Evolutionary conservation across 768 basidiomycete genomes (phyloP).

Genomic region (Dacryopinax spathularia): DNA sequence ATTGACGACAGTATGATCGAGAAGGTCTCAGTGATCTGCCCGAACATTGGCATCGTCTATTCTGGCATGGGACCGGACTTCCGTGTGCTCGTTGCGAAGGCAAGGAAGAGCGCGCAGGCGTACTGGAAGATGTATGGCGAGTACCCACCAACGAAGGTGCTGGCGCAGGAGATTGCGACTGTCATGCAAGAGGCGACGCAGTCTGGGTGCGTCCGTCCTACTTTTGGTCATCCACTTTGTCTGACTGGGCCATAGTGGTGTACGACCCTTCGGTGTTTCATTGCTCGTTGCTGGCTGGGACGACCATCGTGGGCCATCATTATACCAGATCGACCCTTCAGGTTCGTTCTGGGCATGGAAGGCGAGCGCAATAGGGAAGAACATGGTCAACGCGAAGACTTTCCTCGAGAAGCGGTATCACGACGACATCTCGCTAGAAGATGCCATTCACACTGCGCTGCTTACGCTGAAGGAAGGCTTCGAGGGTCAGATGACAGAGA

Average conservation of each 20-base stretch:
- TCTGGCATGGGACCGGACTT: slow-evolving; percentile 99
- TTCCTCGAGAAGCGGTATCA: slow-evolving; percentile 99
- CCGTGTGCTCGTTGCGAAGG: slow-evolving; percentile 81
- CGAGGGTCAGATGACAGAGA: slow-evolving; percentile 99
- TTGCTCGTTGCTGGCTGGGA: slow-evolving; percentile 97
- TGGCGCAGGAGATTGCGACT: slow-evolving; percentile 94
- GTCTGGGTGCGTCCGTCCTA: slow-evolving; percentile 56
- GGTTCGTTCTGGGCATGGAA: slow-evolving; percentile 99
- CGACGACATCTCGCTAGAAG: slow-evolving; percentile 96
- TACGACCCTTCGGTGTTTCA: slow-evolving; percentile 96
- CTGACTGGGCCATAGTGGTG: slow-evolving; percentile 53
- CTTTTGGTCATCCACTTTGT: slow-evolving; percentile 5
- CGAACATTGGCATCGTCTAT: slow-evolving; percentile 98
- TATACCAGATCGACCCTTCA: slow-evolving; percentile 98
- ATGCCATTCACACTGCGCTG: slow-evolving; percentile 96
- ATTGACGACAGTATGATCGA: slow-evolving; percentile 97
- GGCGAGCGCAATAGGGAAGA: slow-evolving; percentile 98
- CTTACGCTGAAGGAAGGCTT: slow-evolving; percentile 97
- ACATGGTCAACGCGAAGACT: slow-evolving; percentile 99
- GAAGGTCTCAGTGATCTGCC: slow-evolving; percentile 92
- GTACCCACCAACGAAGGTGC: slow-evolving; percentile 89
- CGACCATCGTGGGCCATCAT: slow-evolving; percentile 78
- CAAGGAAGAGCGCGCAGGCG: slow-evolving; percentile 92
- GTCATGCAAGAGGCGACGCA: slow-evolving; percentile 99
- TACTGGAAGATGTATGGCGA: slow-evolving; percentile 99